phyloP scores from a whole-genome alignment of 352 stramenopile species.

The Phytophthora lateralis region DNA sequence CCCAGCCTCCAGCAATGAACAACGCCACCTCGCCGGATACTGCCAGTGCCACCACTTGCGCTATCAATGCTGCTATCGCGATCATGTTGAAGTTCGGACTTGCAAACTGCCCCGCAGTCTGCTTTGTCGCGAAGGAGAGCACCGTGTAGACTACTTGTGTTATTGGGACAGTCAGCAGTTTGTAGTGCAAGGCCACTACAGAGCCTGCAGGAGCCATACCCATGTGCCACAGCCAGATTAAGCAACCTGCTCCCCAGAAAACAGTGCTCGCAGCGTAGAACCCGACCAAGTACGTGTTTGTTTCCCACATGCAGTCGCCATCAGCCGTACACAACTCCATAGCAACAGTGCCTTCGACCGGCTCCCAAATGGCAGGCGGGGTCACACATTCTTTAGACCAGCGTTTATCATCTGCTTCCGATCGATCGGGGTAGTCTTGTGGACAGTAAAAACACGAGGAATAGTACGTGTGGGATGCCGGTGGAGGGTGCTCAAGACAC shows the following conservation, averaged over 20 bases:
- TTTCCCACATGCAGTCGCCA: slow-evolving; percentile 39
- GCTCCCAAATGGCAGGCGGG: slow-evolving; percentile 16
- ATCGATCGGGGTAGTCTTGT: slow-evolving; percentile 20
- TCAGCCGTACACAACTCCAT: slow-evolving; percentile 56
- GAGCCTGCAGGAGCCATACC: slow-evolving; percentile 36
- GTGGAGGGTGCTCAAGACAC: slow-evolving; percentile 35
- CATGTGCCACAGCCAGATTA: slow-evolving; percentile 51
- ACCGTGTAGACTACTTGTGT: slow-evolving; percentile 38
- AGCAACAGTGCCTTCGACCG: slow-evolving; percentile 39
- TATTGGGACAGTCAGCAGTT: slow-evolving; percentile 47
- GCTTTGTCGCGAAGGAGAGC: slow-evolving; percentile 42
- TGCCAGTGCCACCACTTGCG: slow-evolving; percentile 43
- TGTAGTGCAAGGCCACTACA: slow-evolving; percentile 47
- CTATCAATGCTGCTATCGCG: slow-evolving; percentile 39
- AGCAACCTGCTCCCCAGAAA: slow-evolving; percentile 31
- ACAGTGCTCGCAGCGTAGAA: slow-evolving; percentile 46
- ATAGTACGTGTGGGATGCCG: neutral
- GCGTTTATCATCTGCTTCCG: slow-evolving; percentile 1
- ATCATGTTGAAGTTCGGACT: slow-evolving; percentile 45
- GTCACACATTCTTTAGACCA: slow-evolving; percentile 31
- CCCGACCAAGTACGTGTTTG: slow-evolving; percentile 13
- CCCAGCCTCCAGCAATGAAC: slow-evolving; percentile 62
- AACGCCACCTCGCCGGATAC: slow-evolving; percentile 49
- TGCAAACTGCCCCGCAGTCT: slow-evolving; percentile 32
- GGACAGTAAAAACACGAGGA: slow-evolving; percentile 50